Conservation (phyloP, 805 yeast genomes). For the Ogataea angusta region DNA sequence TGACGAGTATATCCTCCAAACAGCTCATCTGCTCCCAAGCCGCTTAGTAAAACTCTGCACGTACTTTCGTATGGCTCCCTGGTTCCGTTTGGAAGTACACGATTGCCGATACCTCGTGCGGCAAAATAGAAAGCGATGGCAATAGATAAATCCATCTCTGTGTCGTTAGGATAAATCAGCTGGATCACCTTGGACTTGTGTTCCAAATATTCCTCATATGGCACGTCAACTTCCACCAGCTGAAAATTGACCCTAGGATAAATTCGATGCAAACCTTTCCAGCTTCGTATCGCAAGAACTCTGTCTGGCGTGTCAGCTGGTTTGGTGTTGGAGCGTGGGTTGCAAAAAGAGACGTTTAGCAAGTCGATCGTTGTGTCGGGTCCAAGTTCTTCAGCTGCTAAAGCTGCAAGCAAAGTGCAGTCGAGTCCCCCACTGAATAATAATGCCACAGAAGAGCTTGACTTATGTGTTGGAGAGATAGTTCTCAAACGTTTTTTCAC, state of each 20-base stretch:
- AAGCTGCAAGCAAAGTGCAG: slow-evolving; percentile 74
- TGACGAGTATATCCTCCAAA: slow-evolving; percentile 96
- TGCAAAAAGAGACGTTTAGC: slow-evolving; percentile 90
- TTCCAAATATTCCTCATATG: slow-evolving; percentile 59
- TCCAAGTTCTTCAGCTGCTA: slow-evolving; percentile 37
- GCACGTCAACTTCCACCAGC: slow-evolving; percentile 68
- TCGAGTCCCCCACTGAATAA: slow-evolving; percentile 95
- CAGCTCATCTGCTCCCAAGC: slow-evolving; percentile 95
- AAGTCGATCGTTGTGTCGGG: slow-evolving; percentile 55
- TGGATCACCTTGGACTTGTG: slow-evolving; percentile 51
- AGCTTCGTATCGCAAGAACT: slow-evolving; percentile 62
- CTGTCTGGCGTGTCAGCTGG: slow-evolving; percentile 85
- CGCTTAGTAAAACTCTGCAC: slow-evolving; percentile 77
- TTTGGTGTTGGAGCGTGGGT: slow-evolving; percentile 64
- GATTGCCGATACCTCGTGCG: slow-evolving; percentile 51
- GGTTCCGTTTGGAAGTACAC: slow-evolving; percentile 15
- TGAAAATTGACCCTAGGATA: slow-evolving; percentile 44
- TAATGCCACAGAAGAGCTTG: slow-evolving; percentile 47
- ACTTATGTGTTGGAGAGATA: slow-evolving; percentile 52
- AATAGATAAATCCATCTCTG: slow-evolving; percentile 94
- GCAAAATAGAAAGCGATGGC: slow-evolving; percentile 96
- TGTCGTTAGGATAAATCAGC: slow-evolving; percentile 77
- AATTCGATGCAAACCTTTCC: slow-evolving; percentile 44
- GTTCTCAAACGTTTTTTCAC: slow-evolving; percentile 53
- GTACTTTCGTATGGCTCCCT: slow-evolving; percentile 41